These are phyloP conservation scores for Pichia sp. DNA, from an alignment of 1,139 yeast species.

Conservation along the genomic window DNA sequence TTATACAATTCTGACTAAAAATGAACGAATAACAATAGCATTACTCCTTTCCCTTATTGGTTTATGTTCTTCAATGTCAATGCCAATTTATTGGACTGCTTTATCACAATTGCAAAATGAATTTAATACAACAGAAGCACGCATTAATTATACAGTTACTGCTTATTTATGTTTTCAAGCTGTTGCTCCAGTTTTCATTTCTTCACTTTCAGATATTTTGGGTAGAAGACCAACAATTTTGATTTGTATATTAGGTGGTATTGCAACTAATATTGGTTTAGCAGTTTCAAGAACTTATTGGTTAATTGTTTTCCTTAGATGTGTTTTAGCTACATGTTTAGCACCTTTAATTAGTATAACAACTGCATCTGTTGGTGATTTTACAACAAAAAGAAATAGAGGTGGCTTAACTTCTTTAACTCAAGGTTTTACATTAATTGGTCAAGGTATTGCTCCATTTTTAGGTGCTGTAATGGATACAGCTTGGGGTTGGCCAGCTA, in stretches of 20 bases:
- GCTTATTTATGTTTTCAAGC: slow-evolving; percentile 70
- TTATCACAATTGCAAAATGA: slow-evolving; percentile 45
- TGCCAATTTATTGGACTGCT: slow-evolving; percentile 72
- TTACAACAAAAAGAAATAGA: slow-evolving; percentile 53
- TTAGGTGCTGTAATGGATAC: slow-evolving; percentile 62
- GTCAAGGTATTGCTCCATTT: slow-evolving; percentile 72
- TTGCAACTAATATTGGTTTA: slow-evolving; percentile 54
- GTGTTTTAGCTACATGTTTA: slow-evolving; percentile 64
- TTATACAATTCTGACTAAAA: slow-evolving; percentile 32
- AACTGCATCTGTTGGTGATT: slow-evolving; percentile 64
- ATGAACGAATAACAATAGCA: slow-evolving; percentile 35
- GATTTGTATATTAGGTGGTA: slow-evolving; percentile 45
- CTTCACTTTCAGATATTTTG: slow-evolving; percentile 56
- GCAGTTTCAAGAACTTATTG: slow-evolving; percentile 51
- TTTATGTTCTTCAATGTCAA: slow-evolving; percentile 57
- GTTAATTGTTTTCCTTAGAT: slow-evolving; percentile 49
- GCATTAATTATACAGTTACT: slow-evolving; percentile 62
- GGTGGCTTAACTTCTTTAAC: slow-evolving; percentile 60
- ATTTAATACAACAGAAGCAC: slow-evolving; percentile 48
- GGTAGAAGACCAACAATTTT: slow-evolving; percentile 67
- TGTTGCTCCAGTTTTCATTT: slow-evolving; percentile 56
- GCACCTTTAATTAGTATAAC: slow-evolving; percentile 65
- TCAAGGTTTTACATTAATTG: slow-evolving; percentile 59
- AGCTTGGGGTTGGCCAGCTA: slow-evolving; percentile 66
- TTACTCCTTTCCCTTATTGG: slow-evolving; percentile 41